phyloP scores from a whole-genome alignment of 225 moss, liverwort and hornwort species.

The Marchantia polymorpha region DNA sequence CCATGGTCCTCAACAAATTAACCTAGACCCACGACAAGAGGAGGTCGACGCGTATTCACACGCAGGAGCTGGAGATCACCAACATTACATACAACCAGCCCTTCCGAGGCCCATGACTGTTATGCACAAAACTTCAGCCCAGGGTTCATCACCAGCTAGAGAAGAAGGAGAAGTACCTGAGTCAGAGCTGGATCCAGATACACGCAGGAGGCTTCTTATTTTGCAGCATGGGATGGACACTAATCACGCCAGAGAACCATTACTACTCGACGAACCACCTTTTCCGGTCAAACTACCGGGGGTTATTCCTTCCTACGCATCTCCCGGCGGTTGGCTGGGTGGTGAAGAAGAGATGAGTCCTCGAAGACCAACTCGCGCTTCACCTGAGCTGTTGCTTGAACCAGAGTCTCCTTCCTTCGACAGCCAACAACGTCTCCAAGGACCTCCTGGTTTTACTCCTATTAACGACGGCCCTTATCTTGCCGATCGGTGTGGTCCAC shows the following conservation, averaged over 20 bases:
- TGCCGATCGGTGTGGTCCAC: conserved; percentile 64
- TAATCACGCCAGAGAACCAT: conserved; percentile 56
- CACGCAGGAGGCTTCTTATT: conserved; percentile 87
- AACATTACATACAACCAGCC: conserved; percentile 50
- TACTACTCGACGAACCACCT: conserved; percentile 33
- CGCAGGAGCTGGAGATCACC: conserved; percentile 28
- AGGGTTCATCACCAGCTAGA: conserved; percentile 75
- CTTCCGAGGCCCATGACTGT: conserved; percentile 53
- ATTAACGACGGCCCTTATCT: conserved; percentile 59
- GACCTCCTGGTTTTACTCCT: conserved; percentile 64
- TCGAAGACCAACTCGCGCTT: conserved; percentile 66
- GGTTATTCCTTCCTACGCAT: conserved; percentile 45
- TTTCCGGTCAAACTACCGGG: conserved; percentile 67
- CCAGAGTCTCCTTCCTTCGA: conserved; percentile 95
- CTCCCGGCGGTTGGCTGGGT: conserved; percentile 84
- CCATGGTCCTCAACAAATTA: conserved; percentile 34
- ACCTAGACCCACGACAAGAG: conserved; percentile 38
- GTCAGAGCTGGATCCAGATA: conserved; percentile 97
- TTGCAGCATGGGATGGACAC: conserved; percentile 93
- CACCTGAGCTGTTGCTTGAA: conserved; percentile 81
- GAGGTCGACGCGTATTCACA: conserved; percentile 32
- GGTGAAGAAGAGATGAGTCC: conserved; percentile 98
- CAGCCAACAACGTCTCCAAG: conserved; percentile 56
- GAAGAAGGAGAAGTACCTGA: conserved; percentile 99
- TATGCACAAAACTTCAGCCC: conserved; percentile 51